Evolutionary conservation across 257 asterid species (phyloP), one percentile per base, ranked within the genome.

Genomic region (Petunia axillaris): DNA sequence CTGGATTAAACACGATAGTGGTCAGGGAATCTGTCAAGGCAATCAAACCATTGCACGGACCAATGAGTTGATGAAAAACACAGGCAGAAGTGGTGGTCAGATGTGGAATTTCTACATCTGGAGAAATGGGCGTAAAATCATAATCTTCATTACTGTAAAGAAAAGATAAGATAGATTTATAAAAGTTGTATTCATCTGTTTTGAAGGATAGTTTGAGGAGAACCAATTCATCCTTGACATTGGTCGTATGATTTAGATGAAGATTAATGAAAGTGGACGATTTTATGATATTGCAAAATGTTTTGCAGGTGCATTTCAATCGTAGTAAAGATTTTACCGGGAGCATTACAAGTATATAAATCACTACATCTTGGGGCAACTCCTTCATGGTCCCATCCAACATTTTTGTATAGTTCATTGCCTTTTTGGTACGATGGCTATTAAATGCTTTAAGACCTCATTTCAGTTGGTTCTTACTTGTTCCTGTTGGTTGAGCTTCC

Each of bases 11-110:
- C 48, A 38, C 37, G 71, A 38, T 37, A 11, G 8, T 64, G 71
- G 52, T 1, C 10, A 64, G 8, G 71, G 71, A 64, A 38, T 64
- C 71, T 64, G 71, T 4, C 43, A 64, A 11, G n/a, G 71, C 71
- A 37, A 64, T 64, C 25, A 64, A 64, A 11, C 48, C 71, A 64
- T 64, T 64, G 46, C 46, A 64, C 10, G 71, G 71, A 38, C 71
- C 71, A 64, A 64, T 11, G 71, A 38, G 48, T 64, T 38, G 71
- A 64, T 37, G 48, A 64, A 64, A 64, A 64, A 11, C 48, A 64
- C 71, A 8, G 14, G 71, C 71, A 11, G 16, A 37, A 10, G 71
- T 38, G 48, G 71, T 64, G 46, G 48, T 64, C 25, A 64, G 25
- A 38, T 13, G 5, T 1, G 71, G 71, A 38, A 64, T 15, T 1